A percentile compares a stretch with the other conserved stretches of the same genome.
These are phyloP conservation scores for Urostyla sp. DNA, from an alignment of 73 alveolate species.

Conservation along the genomic window DNA sequence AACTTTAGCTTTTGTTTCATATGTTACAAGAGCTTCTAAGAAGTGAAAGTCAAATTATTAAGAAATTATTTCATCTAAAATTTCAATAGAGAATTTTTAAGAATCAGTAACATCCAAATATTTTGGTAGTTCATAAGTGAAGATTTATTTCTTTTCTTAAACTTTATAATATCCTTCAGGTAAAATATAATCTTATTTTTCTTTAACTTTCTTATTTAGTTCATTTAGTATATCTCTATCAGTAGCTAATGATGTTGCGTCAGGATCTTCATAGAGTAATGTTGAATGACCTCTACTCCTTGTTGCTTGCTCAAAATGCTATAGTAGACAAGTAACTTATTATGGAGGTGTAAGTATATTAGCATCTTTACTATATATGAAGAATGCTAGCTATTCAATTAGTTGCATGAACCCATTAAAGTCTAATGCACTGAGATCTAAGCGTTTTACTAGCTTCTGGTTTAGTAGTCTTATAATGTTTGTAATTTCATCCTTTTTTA, in stretches of 20 bases:
- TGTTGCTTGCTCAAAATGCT: constrained; percentile 68
- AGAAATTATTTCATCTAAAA: constrained; percentile 39
- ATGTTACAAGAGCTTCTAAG: constrained; percentile 64
- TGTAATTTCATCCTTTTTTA: constrained; percentile 56
- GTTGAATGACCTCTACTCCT: constrained; percentile 66
- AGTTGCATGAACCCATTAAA: constrained; percentile 57
- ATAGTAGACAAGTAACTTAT: constrained; percentile 17
- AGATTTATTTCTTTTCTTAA: constrained; percentile 56
- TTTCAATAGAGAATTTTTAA: constrained; percentile 51
- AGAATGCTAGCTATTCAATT: constrained; percentile 35
- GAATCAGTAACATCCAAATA: constrained; percentile 47
- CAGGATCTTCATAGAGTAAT: constrained; percentile 74
- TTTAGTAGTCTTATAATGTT: constrained; percentile 56
- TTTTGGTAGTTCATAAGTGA: constrained; percentile 56
- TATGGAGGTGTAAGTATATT: constrained; percentile 46
- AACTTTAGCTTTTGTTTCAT: constrained; percentile 49
- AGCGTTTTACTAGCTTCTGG: constrained; percentile 12
- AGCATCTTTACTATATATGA: constrained; percentile 29
- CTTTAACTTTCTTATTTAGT: constrained; percentile 54
- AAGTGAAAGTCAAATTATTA: constrained; percentile 60
- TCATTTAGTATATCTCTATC: constrained; percentile 61
- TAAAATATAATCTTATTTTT: constrained; percentile 55
- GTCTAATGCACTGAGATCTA: constrained; percentile 50
- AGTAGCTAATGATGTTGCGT: constrained; percentile 57
- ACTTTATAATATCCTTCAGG: constrained; percentile 77